phyloP scores from a whole-genome alignment of 345 rosid genomes.

The Sisymbrium altissimum region DNA sequence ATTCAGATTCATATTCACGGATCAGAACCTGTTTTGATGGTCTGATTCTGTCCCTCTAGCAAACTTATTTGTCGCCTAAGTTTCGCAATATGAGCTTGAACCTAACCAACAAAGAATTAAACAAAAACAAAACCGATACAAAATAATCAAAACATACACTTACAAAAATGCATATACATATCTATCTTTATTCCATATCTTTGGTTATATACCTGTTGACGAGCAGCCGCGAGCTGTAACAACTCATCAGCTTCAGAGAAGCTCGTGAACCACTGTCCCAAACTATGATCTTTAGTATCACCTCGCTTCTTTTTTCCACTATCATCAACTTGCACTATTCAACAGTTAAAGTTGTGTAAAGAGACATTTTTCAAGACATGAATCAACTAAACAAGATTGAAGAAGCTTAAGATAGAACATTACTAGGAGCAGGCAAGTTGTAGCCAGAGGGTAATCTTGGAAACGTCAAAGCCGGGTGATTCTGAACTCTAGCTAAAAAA shows the following conservation, averaged over 20 bases:
- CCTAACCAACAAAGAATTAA: constrained; percentile 37
- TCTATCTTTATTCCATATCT: neutral
- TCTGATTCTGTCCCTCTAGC: constrained; percentile 70
- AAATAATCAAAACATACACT: constrained; percentile 8
- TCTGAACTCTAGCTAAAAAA: constrained; percentile 59
- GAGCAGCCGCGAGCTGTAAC: constrained; percentile 64
- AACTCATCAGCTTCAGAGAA: constrained; percentile 79
- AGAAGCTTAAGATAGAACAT: constrained; percentile 4
- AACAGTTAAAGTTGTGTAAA: neutral
- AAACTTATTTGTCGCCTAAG: constrained; percentile 57
- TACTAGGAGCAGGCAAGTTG: constrained; percentile 58
- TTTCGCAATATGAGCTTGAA: constrained; percentile 73
- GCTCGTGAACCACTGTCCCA: constrained; percentile 54
- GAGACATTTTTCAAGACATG: constrained; percentile 5
- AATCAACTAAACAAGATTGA: neutral
- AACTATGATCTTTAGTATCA: constrained; percentile 60
- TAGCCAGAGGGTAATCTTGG: constrained; percentile 61
- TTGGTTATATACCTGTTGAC: constrained; percentile 50
- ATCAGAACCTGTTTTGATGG: constrained; percentile 49
- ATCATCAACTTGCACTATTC: constrained; percentile 42
- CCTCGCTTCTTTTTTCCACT: constrained; percentile 46
- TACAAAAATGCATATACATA: neutral
- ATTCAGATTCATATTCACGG: constrained; percentile 36
- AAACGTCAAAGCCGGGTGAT: constrained; percentile 59
- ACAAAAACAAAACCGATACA: neutral